Conservation (phyloP, 1,139 yeast genomes). For the Pichia sp. region DNA sequence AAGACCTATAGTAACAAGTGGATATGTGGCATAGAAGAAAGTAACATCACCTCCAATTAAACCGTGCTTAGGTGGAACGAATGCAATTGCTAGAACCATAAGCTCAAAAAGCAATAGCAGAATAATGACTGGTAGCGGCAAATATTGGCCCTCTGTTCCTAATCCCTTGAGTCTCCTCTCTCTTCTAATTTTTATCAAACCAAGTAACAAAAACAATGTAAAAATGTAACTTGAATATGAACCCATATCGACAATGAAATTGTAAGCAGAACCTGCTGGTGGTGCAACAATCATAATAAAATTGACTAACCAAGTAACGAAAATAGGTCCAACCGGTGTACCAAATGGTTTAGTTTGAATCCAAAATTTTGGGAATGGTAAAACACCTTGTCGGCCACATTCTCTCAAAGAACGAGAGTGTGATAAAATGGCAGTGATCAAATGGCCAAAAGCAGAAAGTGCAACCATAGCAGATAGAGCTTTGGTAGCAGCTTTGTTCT, state of each 20-base stretch:
- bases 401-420: slow-evolving; percentile 39
- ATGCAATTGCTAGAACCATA: slow-evolving; percentile 35
- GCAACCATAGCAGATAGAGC: slow-evolving; percentile 36
- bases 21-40: slow-evolving; percentile 28
- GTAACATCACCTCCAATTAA: slow-evolving; percentile 34
- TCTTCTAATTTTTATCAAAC: slow-evolving; percentile 32
- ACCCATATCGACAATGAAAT: slow-evolving; percentile 31
- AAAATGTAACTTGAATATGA: slow-evolving; percentile 33
- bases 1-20: slow-evolving; percentile 28
- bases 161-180: slow-evolving; percentile 32
- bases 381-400: slow-evolving; percentile 42
- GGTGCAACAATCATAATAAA: slow-evolving; percentile 37
- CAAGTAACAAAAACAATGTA: slow-evolving; percentile 31
- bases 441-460: slow-evolving; percentile 37
- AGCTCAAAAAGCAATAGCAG: slow-evolving; percentile 29
- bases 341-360: slow-evolving; percentile 37
- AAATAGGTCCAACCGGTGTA: slow-evolving; percentile 36
- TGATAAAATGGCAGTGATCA: slow-evolving; percentile 34
- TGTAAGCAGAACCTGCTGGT: slow-evolving; percentile 42
- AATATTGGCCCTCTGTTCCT: slow-evolving; percentile 23
- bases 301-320: slow-evolving; percentile 34
- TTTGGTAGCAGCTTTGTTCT: slow-evolving; percentile 27
- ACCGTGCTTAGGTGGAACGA: slow-evolving; percentile 34
- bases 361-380: slow-evolving; percentile 36
- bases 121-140: slow-evolving; percentile 30